phyloP scores from a whole-genome alignment of 2,329 filamentous ascomycete genomes.

The Cladosporium colombiae region DNA sequence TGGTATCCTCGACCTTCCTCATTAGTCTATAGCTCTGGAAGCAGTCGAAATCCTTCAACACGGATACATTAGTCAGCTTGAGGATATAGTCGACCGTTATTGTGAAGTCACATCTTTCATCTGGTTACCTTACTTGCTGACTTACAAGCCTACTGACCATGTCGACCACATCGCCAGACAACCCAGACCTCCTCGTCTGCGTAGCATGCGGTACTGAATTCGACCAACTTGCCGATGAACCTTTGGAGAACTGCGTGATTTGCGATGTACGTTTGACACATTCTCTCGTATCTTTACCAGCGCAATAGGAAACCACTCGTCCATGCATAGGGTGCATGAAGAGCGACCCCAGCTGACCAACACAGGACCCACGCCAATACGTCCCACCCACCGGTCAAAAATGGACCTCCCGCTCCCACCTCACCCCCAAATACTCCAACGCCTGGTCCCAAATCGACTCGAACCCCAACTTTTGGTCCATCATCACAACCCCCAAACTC shows the following conservation, averaged over 20 bases:
- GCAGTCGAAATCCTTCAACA: background rate
- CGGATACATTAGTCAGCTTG: background rate
- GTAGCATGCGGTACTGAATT: slow-evolving; percentile 71
- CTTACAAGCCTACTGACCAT: background rate
- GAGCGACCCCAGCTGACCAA: slow-evolving; percentile 1
- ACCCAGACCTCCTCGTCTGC: slow-evolving; percentile 59
- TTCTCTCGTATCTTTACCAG: background rate
- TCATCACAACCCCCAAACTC: slow-evolving; percentile 52
- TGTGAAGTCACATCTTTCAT: no score
- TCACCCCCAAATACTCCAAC: slow-evolving; percentile 54
- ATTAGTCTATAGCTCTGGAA: background rate
- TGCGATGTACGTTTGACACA: slow-evolving; percentile 62
- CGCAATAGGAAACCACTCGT: background rate
- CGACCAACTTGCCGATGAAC: slow-evolving; percentile 51
- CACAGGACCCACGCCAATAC: slow-evolving; percentile 64
- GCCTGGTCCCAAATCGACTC: slow-evolving; percentile 38
- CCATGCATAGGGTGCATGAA: background rate
- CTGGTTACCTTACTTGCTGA: background rate
- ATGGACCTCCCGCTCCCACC: slow-evolving; percentile 61
- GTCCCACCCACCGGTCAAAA: slow-evolving; percentile 64
- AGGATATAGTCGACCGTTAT: background rate
- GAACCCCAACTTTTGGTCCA: slow-evolving; percentile 49
- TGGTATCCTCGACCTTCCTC: background rate
- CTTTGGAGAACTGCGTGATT: slow-evolving; percentile 63
- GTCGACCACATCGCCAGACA: background rate